Evolutionary conservation across 371 early-diverging fungal species (phyloP), one percentile per base, ranked within the genome.

Genomic region (Rhizopus delemar): DNA sequence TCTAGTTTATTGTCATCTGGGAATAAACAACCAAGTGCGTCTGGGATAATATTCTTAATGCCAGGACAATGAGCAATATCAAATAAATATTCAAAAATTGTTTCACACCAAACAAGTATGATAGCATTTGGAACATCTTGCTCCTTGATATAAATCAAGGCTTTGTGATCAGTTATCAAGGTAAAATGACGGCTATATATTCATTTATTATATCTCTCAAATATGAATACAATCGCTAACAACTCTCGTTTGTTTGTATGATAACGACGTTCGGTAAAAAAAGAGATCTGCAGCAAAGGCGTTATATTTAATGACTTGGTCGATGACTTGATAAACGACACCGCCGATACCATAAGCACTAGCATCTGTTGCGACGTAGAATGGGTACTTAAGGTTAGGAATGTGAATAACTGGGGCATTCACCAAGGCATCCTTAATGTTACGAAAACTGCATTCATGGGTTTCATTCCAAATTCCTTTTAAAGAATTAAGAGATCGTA

Each of bases 291-390:
- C 70, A 31, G 54, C 53, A 41, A 41, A 22, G 22, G 38, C 58
- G 16, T 66, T 70, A 46, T 66, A 56, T 2, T 41, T 29, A 36
- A 43, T 53, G 41, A 57, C 33, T 3, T 51, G 11, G n/a, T 62
- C 12, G 15, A 65, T 62, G 1, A 56, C 52, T 36, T 70, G 66
- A 38, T 57, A 70, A 3, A 81, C 35, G 0, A 62, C 66, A 35
- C 68, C 70, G 15, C 71, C 71, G 11, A 78, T 73, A 9, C 75
- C 80, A 2, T 52, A 39, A 29, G 69, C 63, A 7, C 73, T 75
- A 0, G 75, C 75, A 57, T 79, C 75, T 0, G 77, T 73, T 4
- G 71, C 75, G 0, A 82, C 57, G 29, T 59, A 60, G 41, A 79
- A 73, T 3, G 58, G 58, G 0, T 58, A n/a, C 0, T 5, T 36